phyloP scores from a whole-genome alignment of 768 basidiomycete species.

The Infundibulicybe gibba region DNA sequence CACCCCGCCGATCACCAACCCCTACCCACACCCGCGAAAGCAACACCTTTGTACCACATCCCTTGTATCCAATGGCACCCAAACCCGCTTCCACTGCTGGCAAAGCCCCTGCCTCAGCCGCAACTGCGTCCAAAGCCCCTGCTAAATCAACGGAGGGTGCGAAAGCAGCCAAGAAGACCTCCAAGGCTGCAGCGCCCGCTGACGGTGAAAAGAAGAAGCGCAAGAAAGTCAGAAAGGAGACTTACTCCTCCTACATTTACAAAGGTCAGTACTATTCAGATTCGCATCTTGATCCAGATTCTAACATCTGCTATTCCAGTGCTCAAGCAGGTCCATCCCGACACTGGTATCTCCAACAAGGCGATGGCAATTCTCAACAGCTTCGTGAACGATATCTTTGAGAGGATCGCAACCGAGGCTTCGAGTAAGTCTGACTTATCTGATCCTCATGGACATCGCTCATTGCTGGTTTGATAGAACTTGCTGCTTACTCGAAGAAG shows the following conservation, averaged over 20 bases:
- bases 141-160: slow-evolving; percentile 58
- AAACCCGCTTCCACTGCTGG: slow-evolving; percentile 82
- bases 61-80: slow-evolving; percentile 56
- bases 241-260: slow-evolving; percentile 94
- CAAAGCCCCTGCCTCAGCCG: slow-evolving; percentile 66
- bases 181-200: slow-evolving; percentile 48
- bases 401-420: slow-evolving; percentile 86
- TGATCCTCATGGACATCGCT: neutral
- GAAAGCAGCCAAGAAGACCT: slow-evolving; percentile 80
- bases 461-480: slow-evolving; percentile 46
- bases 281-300: neutral
- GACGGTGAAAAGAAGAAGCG: slow-evolving; percentile 86
- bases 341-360: slow-evolving; percentile 98
- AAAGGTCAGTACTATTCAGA: slow-evolving; percentile 52
- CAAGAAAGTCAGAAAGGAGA: slow-evolving; percentile 87
- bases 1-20: slow-evolving; percentile 28
- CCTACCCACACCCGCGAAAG: slow-evolving; percentile 16
- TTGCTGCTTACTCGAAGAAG: slow-evolving; percentile 97
- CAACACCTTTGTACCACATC: slow-evolving; percentile 9
- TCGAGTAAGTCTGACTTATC: slow-evolving; percentile 53
- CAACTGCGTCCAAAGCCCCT: slow-evolving; percentile 60
- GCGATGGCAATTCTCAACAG: slow-evolving; percentile 91
- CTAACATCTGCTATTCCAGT: slow-evolving; percentile 39
- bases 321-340: slow-evolving; percentile 96
- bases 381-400: slow-evolving; percentile 93